Evolutionary conservation across 2,329 filamentous ascomycete genomes (phyloP).

Genomic region (Macrophomina pseudophaseolina): DNA sequence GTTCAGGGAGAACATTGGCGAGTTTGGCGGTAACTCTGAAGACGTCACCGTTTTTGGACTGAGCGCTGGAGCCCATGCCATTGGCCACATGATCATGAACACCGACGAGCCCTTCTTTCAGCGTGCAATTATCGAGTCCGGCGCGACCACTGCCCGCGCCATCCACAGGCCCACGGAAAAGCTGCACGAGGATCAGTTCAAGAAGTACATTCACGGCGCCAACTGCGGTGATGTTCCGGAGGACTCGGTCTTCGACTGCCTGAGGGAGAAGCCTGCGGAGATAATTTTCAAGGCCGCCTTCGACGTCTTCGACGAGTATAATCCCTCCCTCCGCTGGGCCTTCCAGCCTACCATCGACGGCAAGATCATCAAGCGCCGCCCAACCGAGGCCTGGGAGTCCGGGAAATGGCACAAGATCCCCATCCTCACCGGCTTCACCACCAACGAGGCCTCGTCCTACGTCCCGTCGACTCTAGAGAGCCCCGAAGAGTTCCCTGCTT

Average conservation of each 20-base stretch:
- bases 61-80: constrained; percentile 44
- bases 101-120: constrained; percentile 51
- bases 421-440: constrained; percentile 72
- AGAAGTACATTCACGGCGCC: constrained; percentile 46
- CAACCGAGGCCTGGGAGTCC: constrained; percentile 64
- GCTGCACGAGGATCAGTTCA: constrained; percentile 53
- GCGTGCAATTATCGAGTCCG: constrained; percentile 54
- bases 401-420: constrained; percentile 62
- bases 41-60: constrained; percentile 34
- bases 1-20: constrained; percentile 47
- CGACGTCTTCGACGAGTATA: constrained; percentile 52
- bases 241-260: constrained; percentile 46
- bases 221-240: constrained; percentile 39
- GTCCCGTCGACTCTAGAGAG: constrained; percentile 58
- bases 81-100: constrained; percentile 70
- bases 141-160: constrained; percentile 53
- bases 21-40: constrained; percentile 37
- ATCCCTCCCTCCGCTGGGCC: constrained; percentile 57
- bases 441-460: constrained; percentile 71
- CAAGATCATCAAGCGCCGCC: constrained; percentile 62
- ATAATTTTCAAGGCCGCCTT: constrained; percentile 48
- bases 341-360: constrained; percentile 74
- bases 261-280: constrained; percentile 47
- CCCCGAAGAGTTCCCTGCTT: constrained; percentile 60
- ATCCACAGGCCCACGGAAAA: constrained; percentile 47